Conservation (phyloP, 225 moss, liverwort and hornwort species). For the Bryoerythrophyllum caledonicum region DNA sequence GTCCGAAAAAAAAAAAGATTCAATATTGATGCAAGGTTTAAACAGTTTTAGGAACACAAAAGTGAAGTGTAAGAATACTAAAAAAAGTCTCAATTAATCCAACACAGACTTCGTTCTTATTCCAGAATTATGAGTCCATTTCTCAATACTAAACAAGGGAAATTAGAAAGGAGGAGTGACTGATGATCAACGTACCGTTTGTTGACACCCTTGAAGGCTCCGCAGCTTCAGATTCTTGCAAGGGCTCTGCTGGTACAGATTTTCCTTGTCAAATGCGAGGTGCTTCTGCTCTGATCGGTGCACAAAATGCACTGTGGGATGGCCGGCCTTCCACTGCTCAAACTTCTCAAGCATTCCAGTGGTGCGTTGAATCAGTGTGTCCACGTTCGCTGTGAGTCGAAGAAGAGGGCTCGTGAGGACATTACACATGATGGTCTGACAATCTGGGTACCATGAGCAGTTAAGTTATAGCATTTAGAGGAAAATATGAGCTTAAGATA, state of each 20-base stretch:
- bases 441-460: slow-evolving; percentile 11
- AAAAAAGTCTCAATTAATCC: too few relatives aligned
- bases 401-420: slow-evolving; percentile 22
- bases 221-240: slow-evolving; percentile 8
- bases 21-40: too few relatives aligned
- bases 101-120: too few relatives aligned
- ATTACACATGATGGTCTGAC: neutral
- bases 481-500: too few relatives aligned
- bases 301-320: neutral
- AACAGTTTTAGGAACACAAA: too few relatives aligned
- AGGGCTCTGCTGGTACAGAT: slow-evolving; percentile 14
- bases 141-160: too few relatives aligned
- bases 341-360: slow-evolving; percentile 34
- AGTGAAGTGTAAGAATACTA: too few relatives aligned
- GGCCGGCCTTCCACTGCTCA: slow-evolving; percentile 24
- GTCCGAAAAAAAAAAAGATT: too few relatives aligned
- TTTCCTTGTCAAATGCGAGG: slow-evolving; percentile 23
- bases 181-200: neutral
- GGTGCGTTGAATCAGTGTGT: slow-evolving; percentile 25
- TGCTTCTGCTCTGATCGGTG: slow-evolving; percentile 12
- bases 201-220: neutral
- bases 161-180: too few relatives aligned
- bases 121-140: too few relatives aligned
- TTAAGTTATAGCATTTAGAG: neutral
- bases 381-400: slow-evolving; percentile 31